Conservation (phyloP, 1,284 basidiomycete genomes). For the Mycena sp. region DNA sequence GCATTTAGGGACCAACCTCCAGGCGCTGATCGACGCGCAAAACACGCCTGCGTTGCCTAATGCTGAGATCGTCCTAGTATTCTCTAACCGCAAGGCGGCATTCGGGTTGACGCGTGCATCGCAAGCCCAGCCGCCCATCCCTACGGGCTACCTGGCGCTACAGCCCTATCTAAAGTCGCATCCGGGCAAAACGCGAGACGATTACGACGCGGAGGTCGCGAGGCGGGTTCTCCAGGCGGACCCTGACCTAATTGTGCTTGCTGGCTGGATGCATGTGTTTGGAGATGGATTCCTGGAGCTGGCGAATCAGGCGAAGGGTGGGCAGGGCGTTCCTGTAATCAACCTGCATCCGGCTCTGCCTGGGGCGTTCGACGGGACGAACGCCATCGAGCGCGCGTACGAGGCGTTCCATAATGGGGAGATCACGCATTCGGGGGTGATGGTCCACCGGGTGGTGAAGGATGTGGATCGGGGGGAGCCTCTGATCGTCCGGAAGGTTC, state of each 20-base stretch:
- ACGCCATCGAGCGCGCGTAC: slow-evolving; percentile 90
- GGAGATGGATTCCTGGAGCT: slow-evolving; percentile 64
- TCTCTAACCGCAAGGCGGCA: slow-evolving; percentile 94
- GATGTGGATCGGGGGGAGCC: slow-evolving; percentile 96
- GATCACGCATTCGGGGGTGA: slow-evolving; percentile 82
- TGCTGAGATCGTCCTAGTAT: slow-evolving; percentile 80
- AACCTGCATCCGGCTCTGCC: slow-evolving; percentile 98
- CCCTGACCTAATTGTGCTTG: slow-evolving; percentile 92
- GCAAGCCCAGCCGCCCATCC: slow-evolving; percentile 77
- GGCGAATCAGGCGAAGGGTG: slow-evolving; percentile 50
- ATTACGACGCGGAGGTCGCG: slow-evolving; percentile 91
- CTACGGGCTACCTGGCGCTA: slow-evolving; percentile 85
- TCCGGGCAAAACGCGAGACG: slow-evolving; percentile 78
- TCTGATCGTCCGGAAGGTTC: slow-evolving; percentile 82
- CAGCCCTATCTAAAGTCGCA: slow-evolving; percentile 86
- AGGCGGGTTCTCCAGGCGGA: slow-evolving; percentile 66
- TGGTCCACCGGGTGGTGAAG: slow-evolving; percentile 95
- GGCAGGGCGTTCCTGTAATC: slow-evolving; percentile 81
- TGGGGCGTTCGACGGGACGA: slow-evolving; percentile 92
- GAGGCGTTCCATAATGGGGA: slow-evolving; percentile 89
- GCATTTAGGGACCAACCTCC: slow-evolving; percentile 87
- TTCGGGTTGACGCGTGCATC: slow-evolving; percentile 88
- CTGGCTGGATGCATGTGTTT: slow-evolving; percentile 98
- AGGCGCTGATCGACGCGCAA: slow-evolving; percentile 93
- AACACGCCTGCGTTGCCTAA: slow-evolving; percentile 73